phyloP scores from a whole-genome alignment of 257 asterid species.

The Leptodermis oblonga region DNA sequence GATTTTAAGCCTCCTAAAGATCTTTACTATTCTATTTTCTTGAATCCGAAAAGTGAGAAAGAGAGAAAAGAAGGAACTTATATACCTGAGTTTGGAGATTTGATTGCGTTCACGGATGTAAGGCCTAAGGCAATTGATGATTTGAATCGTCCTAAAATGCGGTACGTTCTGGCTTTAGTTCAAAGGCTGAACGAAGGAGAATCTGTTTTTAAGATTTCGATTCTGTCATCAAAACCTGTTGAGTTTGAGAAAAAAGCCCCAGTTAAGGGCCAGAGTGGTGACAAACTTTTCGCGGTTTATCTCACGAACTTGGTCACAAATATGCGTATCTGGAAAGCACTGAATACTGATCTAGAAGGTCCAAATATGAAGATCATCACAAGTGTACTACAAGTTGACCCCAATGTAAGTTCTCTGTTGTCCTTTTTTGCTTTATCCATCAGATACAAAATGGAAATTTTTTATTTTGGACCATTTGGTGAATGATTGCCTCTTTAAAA shows the following conservation, averaged over 20 bases:
- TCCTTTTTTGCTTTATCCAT: neutral
- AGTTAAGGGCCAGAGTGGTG: neutral
- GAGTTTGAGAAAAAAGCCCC: constrained; percentile 9
- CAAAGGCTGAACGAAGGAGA: constrained; percentile 13
- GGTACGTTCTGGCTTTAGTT: constrained; percentile 43
- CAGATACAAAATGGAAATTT: neutral
- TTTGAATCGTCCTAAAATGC: constrained; percentile 32
- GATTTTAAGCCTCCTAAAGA: constrained; percentile 12
- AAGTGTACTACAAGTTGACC: neutral
- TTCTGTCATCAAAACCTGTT: constrained; percentile 36
- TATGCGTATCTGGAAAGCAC: constrained; percentile 49
- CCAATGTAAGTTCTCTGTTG: neutral
- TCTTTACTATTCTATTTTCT: constrained; percentile 22
- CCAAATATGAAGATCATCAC: constrained; percentile 3
- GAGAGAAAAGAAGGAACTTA: constrained; percentile 23
- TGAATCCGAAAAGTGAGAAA: constrained; percentile 11
- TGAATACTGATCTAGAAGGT: constrained; percentile 21
- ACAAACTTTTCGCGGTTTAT: constrained; percentile 34
- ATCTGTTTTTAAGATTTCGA: neutral
- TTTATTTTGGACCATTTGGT: neutral
- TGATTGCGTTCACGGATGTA: constrained; percentile 50
- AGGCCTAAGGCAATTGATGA: constrained; percentile 46
- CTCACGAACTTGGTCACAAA: constrained; percentile 49
- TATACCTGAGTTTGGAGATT: constrained; percentile 53
- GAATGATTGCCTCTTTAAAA: neutral